Percentiles rank a stretch among this genome's conserved stretches.
phyloP scores from a whole-genome alignment of 352 stramenopile species.

The Peronospora farinosa region DNA sequence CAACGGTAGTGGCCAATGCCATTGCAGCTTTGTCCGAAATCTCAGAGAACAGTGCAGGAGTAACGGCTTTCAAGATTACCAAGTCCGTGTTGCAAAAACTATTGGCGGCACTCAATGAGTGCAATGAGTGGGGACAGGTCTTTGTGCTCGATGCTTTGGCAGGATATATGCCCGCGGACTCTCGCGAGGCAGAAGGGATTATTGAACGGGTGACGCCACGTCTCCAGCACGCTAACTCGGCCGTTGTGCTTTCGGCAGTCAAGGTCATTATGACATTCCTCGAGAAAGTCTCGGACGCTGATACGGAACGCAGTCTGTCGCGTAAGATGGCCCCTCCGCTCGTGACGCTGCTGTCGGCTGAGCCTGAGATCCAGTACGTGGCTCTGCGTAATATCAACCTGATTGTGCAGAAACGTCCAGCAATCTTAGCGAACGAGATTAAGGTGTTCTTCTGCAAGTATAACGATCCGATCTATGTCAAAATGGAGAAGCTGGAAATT shows the following conservation, averaged over 20 bases:
- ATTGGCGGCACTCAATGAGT: conserved; percentile 97
- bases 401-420: conserved; percentile 97
- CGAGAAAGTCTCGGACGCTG: conserved; percentile 93
- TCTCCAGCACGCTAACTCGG: conserved; percentile 97
- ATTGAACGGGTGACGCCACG: conserved; percentile 97
- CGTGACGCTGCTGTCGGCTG: conserved; percentile 97
- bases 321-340: conserved; percentile 96
- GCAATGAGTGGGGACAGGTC: conserved; percentile 99
- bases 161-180: conserved; percentile 93
- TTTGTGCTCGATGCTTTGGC: conserved; percentile 96
- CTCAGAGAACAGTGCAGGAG: conserved; percentile 88
- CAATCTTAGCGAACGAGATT: conserved; percentile 93
- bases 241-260: conserved; percentile 96
- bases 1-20: conserved; percentile 97
- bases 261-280: conserved; percentile 96
- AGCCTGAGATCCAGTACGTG: conserved; percentile 99
- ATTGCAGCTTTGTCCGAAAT: conserved; percentile 97
- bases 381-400: conserved; percentile 99
- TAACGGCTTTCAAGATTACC: conserved; percentile 89
- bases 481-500: conserved; percentile 99
- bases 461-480: conserved; percentile 96
- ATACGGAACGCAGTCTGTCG: conserved; percentile 86
- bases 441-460: conserved; percentile 99
- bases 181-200: conserved; percentile 95
- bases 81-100: conserved; percentile 97